Evolutionary conservation across 495 filamentous ascomycete genomes (phyloP), one percentile per base, ranked within the genome.

Genomic region (Cudoniella acicularis): DNA sequence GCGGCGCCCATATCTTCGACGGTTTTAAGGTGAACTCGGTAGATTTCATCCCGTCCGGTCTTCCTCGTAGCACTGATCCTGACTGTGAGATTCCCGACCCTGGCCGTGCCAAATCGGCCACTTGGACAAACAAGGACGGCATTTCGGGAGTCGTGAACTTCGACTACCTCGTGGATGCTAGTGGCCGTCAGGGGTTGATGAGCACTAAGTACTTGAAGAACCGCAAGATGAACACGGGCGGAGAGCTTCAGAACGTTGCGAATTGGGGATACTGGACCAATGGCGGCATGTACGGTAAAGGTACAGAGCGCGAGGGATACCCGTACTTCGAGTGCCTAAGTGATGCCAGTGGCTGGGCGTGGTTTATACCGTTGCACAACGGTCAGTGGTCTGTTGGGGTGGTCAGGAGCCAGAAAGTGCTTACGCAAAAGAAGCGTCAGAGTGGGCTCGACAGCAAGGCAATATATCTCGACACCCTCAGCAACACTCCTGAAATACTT

Each of bases 1-100:
- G 69, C 47, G 79, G 79, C 10, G 81, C 75, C 10, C 65, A 77
- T 25, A 65, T 62, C 16, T 82, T 81, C 50, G 74, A 83, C 25
- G 72, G 64, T 10, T 64, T 68, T 54, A 76, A 78, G 47, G 77
- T 81, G 18, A 57, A 66, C 3, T 54, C 61, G 20, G 59, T 82
- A 8, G 49, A 75, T 11, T 82, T 76, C 27, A 62, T 25, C 3
- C 46, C 65, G 9, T 25, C n/a, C 45, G 36, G 0, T 20, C 27
- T 36, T 16, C 10, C 24, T 51, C 6, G n/a, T 24, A 25, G n/a
- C 2, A 49, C 13, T 3, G 58, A 65, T 22, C 43, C 20, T 46
- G 10, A 65, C 16, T 23, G 56, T 16, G 48, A 59, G 2, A 60
- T 72, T 41, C 71, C 62, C n/a, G n/a, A n/a, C n/a, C n/a, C n/a